A percentile compares a stretch with the other conserved stretches of the same genome.
Conservation (phyloP, 208 protist species). For the Acanthamoeba triangularis region DNA sequence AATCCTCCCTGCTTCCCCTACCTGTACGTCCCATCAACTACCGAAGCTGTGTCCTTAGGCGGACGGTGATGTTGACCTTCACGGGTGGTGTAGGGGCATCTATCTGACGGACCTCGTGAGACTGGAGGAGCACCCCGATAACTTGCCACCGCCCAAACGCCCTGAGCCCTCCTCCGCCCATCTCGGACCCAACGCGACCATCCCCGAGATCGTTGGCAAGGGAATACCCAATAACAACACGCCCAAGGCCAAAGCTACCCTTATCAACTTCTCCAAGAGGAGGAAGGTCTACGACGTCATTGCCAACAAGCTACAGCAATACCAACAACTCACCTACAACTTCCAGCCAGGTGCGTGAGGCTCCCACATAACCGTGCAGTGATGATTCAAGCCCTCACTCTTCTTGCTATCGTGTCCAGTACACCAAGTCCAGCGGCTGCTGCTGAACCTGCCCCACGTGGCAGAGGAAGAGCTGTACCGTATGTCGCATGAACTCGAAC, state of each 20-base stretch:
- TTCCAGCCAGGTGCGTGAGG: conserved; percentile 5
- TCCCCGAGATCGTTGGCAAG: conserved; percentile 85
- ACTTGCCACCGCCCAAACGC: conserved; percentile 16
- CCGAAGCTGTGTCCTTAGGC: not conserved
- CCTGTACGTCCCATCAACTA: not conserved
- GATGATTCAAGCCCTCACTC: not conserved
- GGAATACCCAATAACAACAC: conserved; percentile 8
- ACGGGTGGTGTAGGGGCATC: conserved; percentile 7
- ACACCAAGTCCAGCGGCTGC: conserved; percentile 7
- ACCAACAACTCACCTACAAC: conserved; percentile 68
- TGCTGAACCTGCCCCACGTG: conserved; percentile 44
- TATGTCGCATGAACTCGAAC: conserved; percentile 28
- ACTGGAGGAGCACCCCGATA: conserved; percentile 70
- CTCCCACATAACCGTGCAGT: no score
- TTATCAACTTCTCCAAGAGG: conserved; percentile 82
- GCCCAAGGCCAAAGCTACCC: not conserved
- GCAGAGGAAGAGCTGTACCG: conserved; percentile 21
- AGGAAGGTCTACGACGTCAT: conserved; percentile 71
- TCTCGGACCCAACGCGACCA: conserved; percentile 72
- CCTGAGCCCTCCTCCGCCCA: conserved; percentile 85
- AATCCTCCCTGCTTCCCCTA: conserved; percentile 86
- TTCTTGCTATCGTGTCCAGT: not conserved
- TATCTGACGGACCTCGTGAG: conserved; percentile 39
- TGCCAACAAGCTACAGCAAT: conserved; percentile 65
- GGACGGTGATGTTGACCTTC: not conserved